Evolutionary conservation across 2,329 filamentous ascomycete species (phyloP).

Genomic region (Ophiocordyceps camponoti-floridani): DNA sequence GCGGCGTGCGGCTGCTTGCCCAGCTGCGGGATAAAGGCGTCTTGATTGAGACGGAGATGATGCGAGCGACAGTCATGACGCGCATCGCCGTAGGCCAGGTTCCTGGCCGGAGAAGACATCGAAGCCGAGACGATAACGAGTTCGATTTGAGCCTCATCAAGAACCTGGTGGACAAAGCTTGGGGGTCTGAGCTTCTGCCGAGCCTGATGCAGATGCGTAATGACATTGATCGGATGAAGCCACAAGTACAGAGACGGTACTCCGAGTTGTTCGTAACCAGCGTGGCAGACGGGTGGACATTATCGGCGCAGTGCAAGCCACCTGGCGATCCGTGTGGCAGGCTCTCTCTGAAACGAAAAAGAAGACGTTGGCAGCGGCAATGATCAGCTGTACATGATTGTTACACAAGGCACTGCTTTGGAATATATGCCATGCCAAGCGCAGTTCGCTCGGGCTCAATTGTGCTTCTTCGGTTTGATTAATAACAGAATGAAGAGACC

Average conservation of each 20-base stretch:
- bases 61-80: slow-evolving; percentile 11
- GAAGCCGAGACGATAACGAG: slow-evolving; percentile 13
- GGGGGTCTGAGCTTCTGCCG: slow-evolving; percentile 15
- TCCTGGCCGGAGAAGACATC: slow-evolving; percentile 10
- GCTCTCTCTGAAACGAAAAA: background rate
- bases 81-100: slow-evolving; percentile 12
- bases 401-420: slow-evolving; percentile 6
- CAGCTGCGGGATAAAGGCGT: slow-evolving; percentile 16
- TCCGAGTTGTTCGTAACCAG: background rate
- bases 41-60: slow-evolving; percentile 13
- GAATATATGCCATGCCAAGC: background rate
- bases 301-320: background rate
- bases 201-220: slow-evolving; percentile 5
- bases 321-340: background rate
- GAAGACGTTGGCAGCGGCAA: background rate
- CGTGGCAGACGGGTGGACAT: background rate
- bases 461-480: slow-evolving; percentile 54
- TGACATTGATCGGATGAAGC: slow-evolving; percentile 8
- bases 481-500: slow-evolving; percentile 73
- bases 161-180: slow-evolving; percentile 14
- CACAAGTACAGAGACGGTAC: slow-evolving; percentile 3
- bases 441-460: slow-evolving; percentile 3
- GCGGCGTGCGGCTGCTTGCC: slow-evolving; percentile 18
- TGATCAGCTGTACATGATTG: slow-evolving; percentile 6
- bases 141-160: slow-evolving; percentile 13